Base-by-base conservation (phyloP, 495 filamentous ascomycete genomes). In the Xylaria sp. region DNA sequence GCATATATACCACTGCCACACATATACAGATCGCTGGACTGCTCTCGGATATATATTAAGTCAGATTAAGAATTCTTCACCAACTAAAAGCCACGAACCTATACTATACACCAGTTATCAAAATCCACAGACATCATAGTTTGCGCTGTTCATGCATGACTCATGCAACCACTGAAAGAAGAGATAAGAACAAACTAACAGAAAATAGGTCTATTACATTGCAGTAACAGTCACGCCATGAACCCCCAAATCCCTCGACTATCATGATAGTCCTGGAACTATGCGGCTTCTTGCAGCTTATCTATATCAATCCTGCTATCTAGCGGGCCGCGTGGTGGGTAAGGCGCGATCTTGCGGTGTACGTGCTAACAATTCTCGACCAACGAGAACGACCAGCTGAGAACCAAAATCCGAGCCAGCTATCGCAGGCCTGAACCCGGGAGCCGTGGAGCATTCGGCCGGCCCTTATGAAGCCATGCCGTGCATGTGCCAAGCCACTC, bases 401-500 rank as follows among this genome's bases (percentile, higher is more conserved):
- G n/a, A 17, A 15, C 37, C 14, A 19, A 1, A 29, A 26, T 48
- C 41, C 12, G 5, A n/a, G 24, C 21, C 17, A 0, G 11, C 37
- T n/a, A 31, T n/a, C 15, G 41, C 48, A 64, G 24, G 37, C 35
- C 17, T 43, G 19, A 48, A 48, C 24, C 17, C 17, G 46, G 44
- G 44, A 21, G 43, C 29, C 44, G 17, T 50, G n/a, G 43, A 35
- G 26, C 6, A n/a, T 52, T 24, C 21, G 40, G 37, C 35, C 35
- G 35, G 35, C 8, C 4, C 24, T 33, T 24, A 48, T n/a, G 31
- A 58, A 35, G 14, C 37, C 26, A 33, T 26, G 24, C 43, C 35
- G 64, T 55, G 64, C 48, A 67, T 67, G 21, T n/a, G 64, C 64
- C 64, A 67, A 67, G 64, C 31, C 31, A 29, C 21, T 41, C 31